Conservation (phyloP, 202 grass and related monocot species). For the Schoenoplectus triqueter region DNA sequence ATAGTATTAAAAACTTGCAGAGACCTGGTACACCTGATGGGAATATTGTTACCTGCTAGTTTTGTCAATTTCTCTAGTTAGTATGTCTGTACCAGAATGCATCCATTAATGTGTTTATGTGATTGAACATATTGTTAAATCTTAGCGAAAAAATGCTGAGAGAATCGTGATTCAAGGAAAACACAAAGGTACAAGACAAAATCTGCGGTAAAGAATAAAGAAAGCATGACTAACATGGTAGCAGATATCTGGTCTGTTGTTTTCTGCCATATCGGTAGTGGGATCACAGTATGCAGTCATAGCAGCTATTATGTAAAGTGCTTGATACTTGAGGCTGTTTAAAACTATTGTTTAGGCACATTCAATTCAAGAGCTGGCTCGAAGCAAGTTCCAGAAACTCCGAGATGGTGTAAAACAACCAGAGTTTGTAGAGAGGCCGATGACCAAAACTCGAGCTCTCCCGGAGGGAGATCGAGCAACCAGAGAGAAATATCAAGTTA, state of each 20-base stretch:
- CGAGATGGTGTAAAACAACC: conserved; percentile 53
- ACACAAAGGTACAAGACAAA: not conserved
- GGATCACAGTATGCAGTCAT: conserved; percentile 3
- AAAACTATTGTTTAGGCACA: conserved; percentile 55
- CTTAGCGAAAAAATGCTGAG: not conserved
- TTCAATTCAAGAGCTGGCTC: conserved; percentile 95
- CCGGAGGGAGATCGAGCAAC: not conserved
- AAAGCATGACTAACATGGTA: not conserved
- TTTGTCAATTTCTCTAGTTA: not conserved
- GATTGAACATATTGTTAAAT: not conserved
- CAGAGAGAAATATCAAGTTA: conserved; percentile 26
- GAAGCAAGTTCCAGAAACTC: conserved; percentile 88
- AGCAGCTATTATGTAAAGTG: not conserved
- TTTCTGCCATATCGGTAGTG: not conserved
- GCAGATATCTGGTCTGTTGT: not conserved
- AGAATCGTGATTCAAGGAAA: not conserved
- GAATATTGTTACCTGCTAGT: not conserved
- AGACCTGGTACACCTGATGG: conserved; percentile 11
- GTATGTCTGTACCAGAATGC: not conserved
- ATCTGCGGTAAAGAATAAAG: not conserved
- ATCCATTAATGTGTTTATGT: not conserved
- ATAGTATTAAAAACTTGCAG: conserved; percentile 13
- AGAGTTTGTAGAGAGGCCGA: conserved; percentile 11
- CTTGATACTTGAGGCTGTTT: conserved; percentile 15
- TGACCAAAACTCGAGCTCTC: not conserved